Evolutionary conservation across 2,329 filamentous ascomycete species (phyloP).

Genomic region (Verticillium isaacii): DNA sequence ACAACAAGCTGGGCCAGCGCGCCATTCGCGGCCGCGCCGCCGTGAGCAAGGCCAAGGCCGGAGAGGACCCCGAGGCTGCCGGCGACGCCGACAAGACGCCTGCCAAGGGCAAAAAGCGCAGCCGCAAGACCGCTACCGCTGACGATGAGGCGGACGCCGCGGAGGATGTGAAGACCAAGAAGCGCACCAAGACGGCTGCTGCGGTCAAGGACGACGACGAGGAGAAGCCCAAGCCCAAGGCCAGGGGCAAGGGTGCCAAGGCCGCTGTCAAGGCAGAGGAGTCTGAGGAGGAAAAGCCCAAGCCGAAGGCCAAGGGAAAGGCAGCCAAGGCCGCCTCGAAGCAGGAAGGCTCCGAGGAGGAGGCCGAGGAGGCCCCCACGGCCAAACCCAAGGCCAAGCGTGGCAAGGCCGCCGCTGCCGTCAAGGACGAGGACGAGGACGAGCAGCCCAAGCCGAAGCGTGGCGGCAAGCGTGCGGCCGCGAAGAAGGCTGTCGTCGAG

Average conservation of each 20-base stretch:
- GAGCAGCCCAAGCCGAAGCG: slow-evolving; percentile 14
- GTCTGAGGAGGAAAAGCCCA: slow-evolving; percentile 15
- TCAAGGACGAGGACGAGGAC: slow-evolving; percentile 16
- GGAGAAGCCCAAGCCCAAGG: slow-evolving; percentile 4
- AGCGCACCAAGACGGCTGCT: slow-evolving; percentile 20
- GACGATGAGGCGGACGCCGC: slow-evolving; percentile 12
- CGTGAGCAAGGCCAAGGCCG: slow-evolving; percentile 22
- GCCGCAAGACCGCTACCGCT: slow-evolving; percentile 10
- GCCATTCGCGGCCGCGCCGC: slow-evolving; percentile 50
- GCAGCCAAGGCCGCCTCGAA: slow-evolving; percentile 25
- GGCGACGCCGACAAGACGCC: slow-evolving; percentile 19
- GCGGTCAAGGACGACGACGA: slow-evolving; percentile 13
- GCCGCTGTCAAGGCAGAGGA: slow-evolving; percentile 19
- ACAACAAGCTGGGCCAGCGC: slow-evolving; percentile 63
- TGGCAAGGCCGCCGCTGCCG: slow-evolving; percentile 2
- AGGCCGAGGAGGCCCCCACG: slow-evolving; percentile 26
- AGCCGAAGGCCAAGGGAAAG: slow-evolving; percentile 23
- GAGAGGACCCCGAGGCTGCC: slow-evolving; percentile 13
- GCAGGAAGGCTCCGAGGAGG: slow-evolving; percentile 23
- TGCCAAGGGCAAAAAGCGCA: slow-evolving; percentile 13
- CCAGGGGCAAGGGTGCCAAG: slow-evolving; percentile 21
- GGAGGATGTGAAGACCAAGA: slow-evolving; percentile 5
- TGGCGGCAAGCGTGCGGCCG: not conserved
- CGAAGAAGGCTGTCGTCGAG: slow-evolving; percentile 7
- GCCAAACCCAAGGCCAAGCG: slow-evolving; percentile 27